Base-by-base conservation (phyloP, 305 asterid genomes). In the Andrographis paniculata region DNA sequence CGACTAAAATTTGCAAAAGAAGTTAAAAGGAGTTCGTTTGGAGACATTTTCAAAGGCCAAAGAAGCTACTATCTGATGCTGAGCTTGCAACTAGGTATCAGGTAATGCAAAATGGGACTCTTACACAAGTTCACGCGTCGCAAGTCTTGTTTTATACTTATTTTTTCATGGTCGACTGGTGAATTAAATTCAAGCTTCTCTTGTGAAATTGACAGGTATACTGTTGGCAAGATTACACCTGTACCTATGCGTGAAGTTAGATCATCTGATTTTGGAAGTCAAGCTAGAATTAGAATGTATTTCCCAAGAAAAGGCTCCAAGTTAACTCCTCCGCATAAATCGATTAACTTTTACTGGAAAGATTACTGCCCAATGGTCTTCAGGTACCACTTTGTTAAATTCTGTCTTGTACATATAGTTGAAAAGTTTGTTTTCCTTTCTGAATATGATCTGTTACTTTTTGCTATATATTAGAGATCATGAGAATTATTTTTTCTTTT, bases 301-400 rank as follows among this genome's bases (percentile, higher is more conserved):
- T 91, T 91, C 68, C 98, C 98, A 18, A 72, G 76, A 44, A 78
- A 83, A 53, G 98, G 98, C 36, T 82, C 98, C 42, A 76, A 53
- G 56, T 72, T 86, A 68, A 91, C 98, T 61, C 98, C 96, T 61
- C 59, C 94, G 9, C 98, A 91, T 71, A 64, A 70, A 52, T 78
- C 98, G 13, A 50, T 78, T 10, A 86, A 86, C 69, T 91, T 91
- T 64, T 68, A 73, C 63, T 91, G 98, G 98, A 86, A 83, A 69
- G 98, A 83, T 68, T 91, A 86, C 58, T 86, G 96, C 61, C 98
- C 96, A 46, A 86, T 91, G 98, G 98, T 91, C 55, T 91, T 91
- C 89, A 91, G 98, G 98, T 91, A 69, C 53, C 50, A 13, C 6
- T 27, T 6, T 6, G 18, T 45, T 43, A 4, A 4, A 2, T 45